Conservation (phyloP, 2,329 filamentous ascomycete species). For the Ambrosiella cleistominuta region DNA sequence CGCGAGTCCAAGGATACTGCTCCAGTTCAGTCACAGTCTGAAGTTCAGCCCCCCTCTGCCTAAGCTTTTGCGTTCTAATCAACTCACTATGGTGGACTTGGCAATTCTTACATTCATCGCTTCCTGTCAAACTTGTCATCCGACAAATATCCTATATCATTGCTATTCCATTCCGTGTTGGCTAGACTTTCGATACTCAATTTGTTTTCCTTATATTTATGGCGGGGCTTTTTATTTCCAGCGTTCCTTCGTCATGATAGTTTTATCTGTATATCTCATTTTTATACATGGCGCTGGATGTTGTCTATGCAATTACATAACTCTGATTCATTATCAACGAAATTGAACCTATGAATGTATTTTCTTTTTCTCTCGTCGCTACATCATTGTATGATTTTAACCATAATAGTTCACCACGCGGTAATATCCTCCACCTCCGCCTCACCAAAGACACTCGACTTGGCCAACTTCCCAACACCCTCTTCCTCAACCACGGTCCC, state of each 20-base stretch:
- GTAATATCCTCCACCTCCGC: slow-evolving; percentile 94
- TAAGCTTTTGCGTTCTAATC: not conserved
- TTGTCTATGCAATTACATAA: not conserved
- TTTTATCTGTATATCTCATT: not conserved
- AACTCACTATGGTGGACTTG: too few relatives aligned
- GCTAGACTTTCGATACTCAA: not conserved
- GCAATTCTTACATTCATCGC: too few relatives aligned
- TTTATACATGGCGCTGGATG: not conserved
- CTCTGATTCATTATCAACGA: not conserved
- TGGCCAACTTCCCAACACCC: slow-evolving; percentile 48
- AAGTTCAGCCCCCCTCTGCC: not conserved
- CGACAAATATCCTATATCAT: too few relatives aligned
- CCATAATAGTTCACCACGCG: slow-evolving; percentile 45
- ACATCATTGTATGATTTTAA: not conserved
- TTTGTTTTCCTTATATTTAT: not conserved
- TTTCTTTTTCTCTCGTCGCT: not conserved
- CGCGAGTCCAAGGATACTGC: not conserved
- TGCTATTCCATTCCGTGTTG: not conserved
- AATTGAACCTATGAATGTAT: not conserved
- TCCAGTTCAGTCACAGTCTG: not conserved
- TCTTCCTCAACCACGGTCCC: slow-evolving; percentile 29
- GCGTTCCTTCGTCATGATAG: not conserved
- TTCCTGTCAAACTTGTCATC: too few relatives aligned
- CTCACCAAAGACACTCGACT: slow-evolving; percentile 86
- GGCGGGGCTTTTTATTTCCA: not conserved